Conservation (phyloP, 1,139 yeast genomes). For the Entelexis paramagnoliae region DNA sequence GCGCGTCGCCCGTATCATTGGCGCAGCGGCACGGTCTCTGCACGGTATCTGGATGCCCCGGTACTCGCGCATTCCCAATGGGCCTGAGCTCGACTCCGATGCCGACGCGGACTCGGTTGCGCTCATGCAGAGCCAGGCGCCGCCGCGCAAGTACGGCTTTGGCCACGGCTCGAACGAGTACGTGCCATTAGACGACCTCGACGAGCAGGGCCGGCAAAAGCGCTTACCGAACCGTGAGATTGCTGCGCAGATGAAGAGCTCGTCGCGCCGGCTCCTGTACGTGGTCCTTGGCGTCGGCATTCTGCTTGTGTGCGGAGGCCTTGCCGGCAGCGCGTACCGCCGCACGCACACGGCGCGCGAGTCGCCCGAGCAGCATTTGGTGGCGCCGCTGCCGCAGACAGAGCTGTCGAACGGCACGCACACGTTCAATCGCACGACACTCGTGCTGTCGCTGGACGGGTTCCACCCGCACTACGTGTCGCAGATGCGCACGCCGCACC, state of each 20-base stretch:
- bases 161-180: constrained; percentile 16
- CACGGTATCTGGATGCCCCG: neutral
- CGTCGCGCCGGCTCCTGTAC: constrained; percentile 11
- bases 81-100: constrained; percentile 9
- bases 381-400: constrained; percentile 8
- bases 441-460: constrained; percentile 72
- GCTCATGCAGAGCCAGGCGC: constrained; percentile 19
- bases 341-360: neutral
- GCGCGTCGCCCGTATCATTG: too few relatives aligned
- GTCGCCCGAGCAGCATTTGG: constrained; percentile 6
- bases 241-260: neutral
- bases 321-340: neutral
- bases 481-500: constrained; percentile 52
- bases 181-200: constrained; percentile 20
- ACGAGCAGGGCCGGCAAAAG: constrained; percentile 8
- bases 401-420: constrained; percentile 57
- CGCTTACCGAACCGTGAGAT: constrained; percentile 7
- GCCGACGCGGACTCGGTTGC: constrained; percentile 22
- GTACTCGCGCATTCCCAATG: constrained; percentile 6
- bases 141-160: constrained; percentile 15
- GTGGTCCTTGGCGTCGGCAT: constrained; percentile 9
- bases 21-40: too few relatives aligned
- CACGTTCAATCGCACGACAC: constrained; percentile 62
- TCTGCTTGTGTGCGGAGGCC: constrained; percentile 7
- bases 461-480: constrained; percentile 87